Evolutionary conservation across 371 early-diverging fungal genomes (phyloP).

Genomic region (Mucor sp.): DNA sequence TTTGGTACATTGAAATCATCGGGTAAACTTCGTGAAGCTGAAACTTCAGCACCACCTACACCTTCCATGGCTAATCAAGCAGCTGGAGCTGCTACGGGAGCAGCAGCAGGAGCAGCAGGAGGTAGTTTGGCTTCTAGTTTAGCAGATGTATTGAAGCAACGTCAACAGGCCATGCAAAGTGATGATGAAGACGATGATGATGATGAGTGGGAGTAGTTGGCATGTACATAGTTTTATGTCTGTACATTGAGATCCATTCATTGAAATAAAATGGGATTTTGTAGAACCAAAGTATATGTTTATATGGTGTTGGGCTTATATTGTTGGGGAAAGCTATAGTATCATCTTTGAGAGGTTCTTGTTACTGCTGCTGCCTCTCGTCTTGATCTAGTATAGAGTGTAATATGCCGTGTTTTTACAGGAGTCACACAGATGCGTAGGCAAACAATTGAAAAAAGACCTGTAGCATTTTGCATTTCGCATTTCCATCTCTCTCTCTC

Average conservation of each 20-base stretch:
- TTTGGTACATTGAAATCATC: slow-evolving; percentile 38
- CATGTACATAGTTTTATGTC: neutral
- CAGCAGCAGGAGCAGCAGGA: slow-evolving; percentile 22
- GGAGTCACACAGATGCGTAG: slow-evolving; percentile 1
- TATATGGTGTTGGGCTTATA: no score
- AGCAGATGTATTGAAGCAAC: slow-evolving; percentile 43
- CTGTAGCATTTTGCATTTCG: neutral
- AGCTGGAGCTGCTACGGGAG: slow-evolving; percentile 14
- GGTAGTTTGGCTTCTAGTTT: slow-evolving; percentile 43
- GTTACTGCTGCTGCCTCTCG: neutral
- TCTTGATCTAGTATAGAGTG: neutral
- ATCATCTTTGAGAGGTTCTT: no score
- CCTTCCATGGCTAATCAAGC: neutral
- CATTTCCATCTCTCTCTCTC: neutral
- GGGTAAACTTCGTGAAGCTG: slow-evolving; percentile 22
- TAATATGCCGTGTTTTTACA: neutral
- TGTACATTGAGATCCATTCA: no score
- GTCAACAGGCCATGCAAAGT: slow-evolving; percentile 47
- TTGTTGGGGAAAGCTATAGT: no score
- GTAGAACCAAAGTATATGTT: no score
- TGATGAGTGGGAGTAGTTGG: slow-evolving; percentile 36
- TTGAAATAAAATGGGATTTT: neutral
- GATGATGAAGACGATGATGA: slow-evolving; percentile 45
- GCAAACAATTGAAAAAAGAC: neutral
- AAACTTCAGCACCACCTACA: neutral